A percentile compares a stretch with the other conserved stretches of the same genome.
These are phyloP conservation scores for Dendrostoma leiphaemia DNA, from an alignment of 2,329 filamentous ascomycete species.

Conservation along the genomic window DNA sequence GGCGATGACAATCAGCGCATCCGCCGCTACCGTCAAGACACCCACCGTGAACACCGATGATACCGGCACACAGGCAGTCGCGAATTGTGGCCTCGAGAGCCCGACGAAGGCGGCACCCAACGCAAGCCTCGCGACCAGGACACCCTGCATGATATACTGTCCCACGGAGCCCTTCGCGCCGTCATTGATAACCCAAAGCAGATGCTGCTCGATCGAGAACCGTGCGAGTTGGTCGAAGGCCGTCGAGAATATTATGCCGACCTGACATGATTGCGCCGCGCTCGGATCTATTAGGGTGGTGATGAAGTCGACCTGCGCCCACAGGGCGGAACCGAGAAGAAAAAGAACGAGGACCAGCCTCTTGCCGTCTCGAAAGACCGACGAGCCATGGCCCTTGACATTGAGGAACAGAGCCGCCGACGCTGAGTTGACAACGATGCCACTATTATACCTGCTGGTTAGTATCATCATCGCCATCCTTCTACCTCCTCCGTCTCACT, in stretches of 20 bases:
- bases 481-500: background rate
- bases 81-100: slow-evolving; percentile 51
- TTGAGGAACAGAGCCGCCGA: slow-evolving; percentile 45
- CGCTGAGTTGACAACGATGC: slow-evolving; percentile 52
- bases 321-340: slow-evolving; percentile 48
- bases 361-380: slow-evolving; percentile 55
- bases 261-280: slow-evolving; percentile 46
- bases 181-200: slow-evolving; percentile 49
- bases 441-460: slow-evolving; percentile 33
- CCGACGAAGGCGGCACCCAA: slow-evolving; percentile 53
- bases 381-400: slow-evolving; percentile 44
- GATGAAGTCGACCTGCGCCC: slow-evolving; percentile 53
- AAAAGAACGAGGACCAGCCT: slow-evolving; percentile 63
- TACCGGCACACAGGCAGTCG: slow-evolving; percentile 49
- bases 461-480: slow-evolving; percentile 1
- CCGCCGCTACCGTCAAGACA: slow-evolving; percentile 41
- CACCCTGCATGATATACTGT: slow-evolving; percentile 43
- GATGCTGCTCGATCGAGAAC: slow-evolving; percentile 50
- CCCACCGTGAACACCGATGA: slow-evolving; percentile 44
- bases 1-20: slow-evolving; percentile 42
- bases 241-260: slow-evolving; percentile 49
- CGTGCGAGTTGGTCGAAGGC: slow-evolving; percentile 58
- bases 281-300: slow-evolving; percentile 44
- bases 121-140: slow-evolving; percentile 48
- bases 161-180: slow-evolving; percentile 33